Evolutionary conservation across 352 stramenopile species (phyloP).

Genomic region (Pythium dissimile): DNA sequence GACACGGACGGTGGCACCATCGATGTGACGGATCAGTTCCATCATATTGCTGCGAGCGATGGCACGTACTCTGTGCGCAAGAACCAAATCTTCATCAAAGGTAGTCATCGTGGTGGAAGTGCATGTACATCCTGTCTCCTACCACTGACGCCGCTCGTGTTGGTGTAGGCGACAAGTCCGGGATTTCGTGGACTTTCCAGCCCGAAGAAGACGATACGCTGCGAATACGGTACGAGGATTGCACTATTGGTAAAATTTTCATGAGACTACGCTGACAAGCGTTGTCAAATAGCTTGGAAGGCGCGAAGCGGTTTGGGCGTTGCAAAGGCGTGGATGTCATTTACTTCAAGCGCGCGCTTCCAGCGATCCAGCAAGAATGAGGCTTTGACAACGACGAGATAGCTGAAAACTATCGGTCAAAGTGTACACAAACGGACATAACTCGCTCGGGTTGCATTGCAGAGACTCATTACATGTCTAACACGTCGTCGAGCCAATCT

Average conservation of each 20-base stretch:
- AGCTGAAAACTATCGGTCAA: no score
- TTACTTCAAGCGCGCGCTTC: conserved; percentile 47
- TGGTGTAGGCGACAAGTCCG: conserved; percentile 39
- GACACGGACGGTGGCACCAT: conserved; percentile 2
- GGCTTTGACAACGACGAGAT: not conserved
- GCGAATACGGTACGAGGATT: conserved; percentile 39
- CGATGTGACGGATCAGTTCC: conserved; percentile 53
- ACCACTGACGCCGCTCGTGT: not conserved
- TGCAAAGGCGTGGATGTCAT: conserved; percentile 85
- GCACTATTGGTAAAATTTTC: not conserved
- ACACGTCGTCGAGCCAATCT: conserved; percentile 68
- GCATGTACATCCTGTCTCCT: no score
- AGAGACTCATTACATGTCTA: conserved; percentile 42
- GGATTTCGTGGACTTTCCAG: conserved; percentile 64
- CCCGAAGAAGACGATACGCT: conserved; percentile 64
- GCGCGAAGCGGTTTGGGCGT: conserved; percentile 60
- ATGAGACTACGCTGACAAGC: not conserved
- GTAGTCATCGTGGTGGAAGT: conserved; percentile 10
- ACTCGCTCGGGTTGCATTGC: no score
- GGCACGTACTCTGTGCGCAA: conserved; percentile 35
- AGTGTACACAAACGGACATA: no score
- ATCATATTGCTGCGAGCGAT: conserved; percentile 43
- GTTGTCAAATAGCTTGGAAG: conserved; percentile 47
- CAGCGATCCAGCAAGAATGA: not conserved
- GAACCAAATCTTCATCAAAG: conserved; percentile 28